Base-by-base conservation (phyloP, 2,329 filamentous ascomycete genomes). In the Nakataea oryzae region DNA sequence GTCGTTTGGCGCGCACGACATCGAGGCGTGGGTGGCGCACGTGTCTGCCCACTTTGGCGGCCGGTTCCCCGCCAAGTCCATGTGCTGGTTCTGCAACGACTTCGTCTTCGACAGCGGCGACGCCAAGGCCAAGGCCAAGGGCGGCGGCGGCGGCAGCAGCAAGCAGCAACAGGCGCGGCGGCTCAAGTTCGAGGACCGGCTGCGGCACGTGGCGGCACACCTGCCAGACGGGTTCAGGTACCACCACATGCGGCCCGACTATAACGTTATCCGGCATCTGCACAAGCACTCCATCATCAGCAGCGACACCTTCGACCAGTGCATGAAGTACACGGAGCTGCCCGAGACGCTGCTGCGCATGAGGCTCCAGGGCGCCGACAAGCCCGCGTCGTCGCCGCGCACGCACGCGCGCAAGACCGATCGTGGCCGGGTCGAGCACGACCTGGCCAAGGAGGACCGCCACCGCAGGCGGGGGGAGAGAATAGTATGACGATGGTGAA, bases 71-170 rank as follows among this genome's bases (percentile, higher is more conserved):
- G 11, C 13, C 0, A 65, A 65, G 13, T 73, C 73, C 5, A 61
- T 74, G 0, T 86, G 83, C 66, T 82, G 78, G 75, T 84, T 81
- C 63, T 86, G 83, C 66, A 72, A 78, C 61, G 57, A 68, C 0
- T 61, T 63, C 26, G 17, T 47, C 0, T 81, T 79, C 62, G 65
- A 67, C 7, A 65, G 71, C 3, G 58, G 55, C 0, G 57, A 65
- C 0, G 60, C 57, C 0, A 58, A 11, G 2, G 60, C 61, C 0
- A 64, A 63, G 0, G 66, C 68, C 21, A 64, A 60, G 12, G 61
- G 59, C 41, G 21, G 41, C 41, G 21, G 41, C 41, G 21, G 41
- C 54, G 24, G 24, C 13, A 11, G 17, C 27, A 30, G 56, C 56
- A 47, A 27, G 12, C 26, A 30, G 30, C 13, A 29, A 9, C 7